Conservation (phyloP, 345 rosid species). For the Triadica sebifera region DNA sequence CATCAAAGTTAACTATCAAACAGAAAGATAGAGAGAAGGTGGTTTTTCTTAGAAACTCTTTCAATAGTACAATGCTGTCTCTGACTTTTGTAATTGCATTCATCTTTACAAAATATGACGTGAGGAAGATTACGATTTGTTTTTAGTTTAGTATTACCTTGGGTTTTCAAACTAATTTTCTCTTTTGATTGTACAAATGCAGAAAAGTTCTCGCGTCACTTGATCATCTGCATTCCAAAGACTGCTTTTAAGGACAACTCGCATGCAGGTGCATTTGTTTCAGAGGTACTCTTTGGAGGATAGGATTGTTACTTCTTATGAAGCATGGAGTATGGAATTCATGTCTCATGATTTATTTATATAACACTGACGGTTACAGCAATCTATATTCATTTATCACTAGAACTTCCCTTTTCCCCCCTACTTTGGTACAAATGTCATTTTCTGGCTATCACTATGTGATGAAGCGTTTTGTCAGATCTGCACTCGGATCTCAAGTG, state of each 20-base stretch:
- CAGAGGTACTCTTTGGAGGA: constrained; percentile 60
- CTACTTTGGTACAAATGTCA: constrained; percentile 2
- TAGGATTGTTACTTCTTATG: not conserved
- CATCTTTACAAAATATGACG: not conserved
- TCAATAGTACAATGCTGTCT: not conserved
- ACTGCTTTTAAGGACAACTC: constrained; percentile 88
- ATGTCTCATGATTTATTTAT: not conserved
- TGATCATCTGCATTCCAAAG: constrained; percentile 70
- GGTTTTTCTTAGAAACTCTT: not conserved
- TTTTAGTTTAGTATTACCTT: not conserved
- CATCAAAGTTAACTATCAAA: not conserved
- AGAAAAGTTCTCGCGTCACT: constrained; percentile 94
- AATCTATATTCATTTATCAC: constrained; percentile 13
- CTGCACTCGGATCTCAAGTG: constrained; percentile 59
- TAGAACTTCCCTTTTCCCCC: not conserved
- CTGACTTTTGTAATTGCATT: not conserved
- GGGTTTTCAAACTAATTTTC: constrained; percentile 9
- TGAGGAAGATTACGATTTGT: not conserved
- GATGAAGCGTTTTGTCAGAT: constrained; percentile 46
- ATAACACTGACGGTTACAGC: not conserved
- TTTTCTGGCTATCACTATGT: constrained; percentile 12
- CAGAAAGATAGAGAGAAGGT: not conserved
- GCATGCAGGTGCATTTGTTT: constrained; percentile 88
- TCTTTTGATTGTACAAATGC: constrained; percentile 25
- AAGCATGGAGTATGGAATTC: constrained; percentile 5